Evolutionary conservation across 164 flowering plant genomes (phyloP), one percentile per base, ranked within the genome.

Genomic region (Umbellularia californica): DNA sequence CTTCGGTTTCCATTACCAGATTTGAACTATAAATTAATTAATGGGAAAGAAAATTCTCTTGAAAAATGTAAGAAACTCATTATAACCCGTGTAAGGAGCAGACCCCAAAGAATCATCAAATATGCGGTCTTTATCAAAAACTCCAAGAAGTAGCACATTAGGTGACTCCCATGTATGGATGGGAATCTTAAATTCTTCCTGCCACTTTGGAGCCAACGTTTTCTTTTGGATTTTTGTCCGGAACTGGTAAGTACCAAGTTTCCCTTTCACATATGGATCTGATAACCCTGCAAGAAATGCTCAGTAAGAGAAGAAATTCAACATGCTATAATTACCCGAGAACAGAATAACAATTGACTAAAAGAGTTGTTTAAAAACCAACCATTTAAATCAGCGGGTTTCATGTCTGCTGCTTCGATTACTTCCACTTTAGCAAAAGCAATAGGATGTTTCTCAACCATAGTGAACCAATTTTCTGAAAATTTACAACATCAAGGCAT

Each of bases 261-360:
- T 86, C 35, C 97, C 98, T 80, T 92, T 94, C 75, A 96, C 95
- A 84, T 96, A 96, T 30, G 98, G 99, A 86, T 96, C 99, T 69
- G 99, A 88, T 83, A 94, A 86, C 23, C 99, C 99, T 96, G 94
- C 75, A 86, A 80, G 66, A 47, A 23, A 76, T 3, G 51, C 71
- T 58, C 65, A 71, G 65, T 72, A 30, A 77, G 65, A 60, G 33
- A 63, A 47, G 2, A 24, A 20, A 55, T 41, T 41, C 11, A 55
- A 5, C 6, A 55, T 55, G n/a, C 4, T 55, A 15, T 55, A 15
- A 55, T 14, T 41, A 47, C 69, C 22, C 0, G 15, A 5, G 24
- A 51, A 69, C 35, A 47, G 20, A 33, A 35, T 30, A 74, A 68
- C 28, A 28, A 67, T 67, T 30, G 14, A 28, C n/a, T 41, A 51